A percentile compares a stretch with the other conserved stretches of the same genome.
These are phyloP conservation scores for Inga leiocalycina DNA, from an alignment of 306 rosid genomes.

Conservation along the genomic window DNA sequence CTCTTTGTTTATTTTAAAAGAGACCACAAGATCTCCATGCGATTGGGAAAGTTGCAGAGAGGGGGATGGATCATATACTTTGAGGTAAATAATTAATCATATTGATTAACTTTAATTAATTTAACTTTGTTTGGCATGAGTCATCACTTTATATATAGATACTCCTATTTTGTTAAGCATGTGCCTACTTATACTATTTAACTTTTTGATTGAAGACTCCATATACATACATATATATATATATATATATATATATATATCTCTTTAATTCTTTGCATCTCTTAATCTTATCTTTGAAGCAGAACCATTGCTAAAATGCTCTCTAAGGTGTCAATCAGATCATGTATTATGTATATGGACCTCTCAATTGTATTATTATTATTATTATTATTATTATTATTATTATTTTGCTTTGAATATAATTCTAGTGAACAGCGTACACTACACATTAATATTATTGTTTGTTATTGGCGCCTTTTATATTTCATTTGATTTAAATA, in stretches of 20 bases:
- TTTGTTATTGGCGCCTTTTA: not conserved
- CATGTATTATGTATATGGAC: not conserved
- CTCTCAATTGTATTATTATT: not conserved
- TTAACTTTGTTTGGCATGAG: slow-evolving; percentile 23
- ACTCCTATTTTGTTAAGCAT: not conserved
- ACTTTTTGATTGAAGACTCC: slow-evolving; percentile 7
- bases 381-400: no score
- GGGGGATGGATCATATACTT: not conserved
- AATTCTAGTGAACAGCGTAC: not conserved
- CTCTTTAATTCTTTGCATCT: slow-evolving; percentile 27
- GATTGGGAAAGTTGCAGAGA: slow-evolving; percentile 9
- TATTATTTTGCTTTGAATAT: slow-evolving; percentile 28
- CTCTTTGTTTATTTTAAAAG: not conserved
- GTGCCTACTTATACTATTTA: not conserved
- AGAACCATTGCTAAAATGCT: slow-evolving; percentile 32
- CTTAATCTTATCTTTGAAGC: slow-evolving; percentile 44
- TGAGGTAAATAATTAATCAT: not conserved
- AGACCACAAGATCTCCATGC: slow-evolving; percentile 31
- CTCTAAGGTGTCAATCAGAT: slow-evolving; percentile 31
- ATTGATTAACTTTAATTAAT: slow-evolving; percentile 5
- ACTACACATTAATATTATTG: not conserved
- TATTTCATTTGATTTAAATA: not conserved
- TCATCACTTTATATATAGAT: slow-evolving; percentile 19
- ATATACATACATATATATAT: not conserved
- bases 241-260: no score